Base-by-base conservation (phyloP, 805 yeast genomes). In the Yarrowia osloensis region DNA sequence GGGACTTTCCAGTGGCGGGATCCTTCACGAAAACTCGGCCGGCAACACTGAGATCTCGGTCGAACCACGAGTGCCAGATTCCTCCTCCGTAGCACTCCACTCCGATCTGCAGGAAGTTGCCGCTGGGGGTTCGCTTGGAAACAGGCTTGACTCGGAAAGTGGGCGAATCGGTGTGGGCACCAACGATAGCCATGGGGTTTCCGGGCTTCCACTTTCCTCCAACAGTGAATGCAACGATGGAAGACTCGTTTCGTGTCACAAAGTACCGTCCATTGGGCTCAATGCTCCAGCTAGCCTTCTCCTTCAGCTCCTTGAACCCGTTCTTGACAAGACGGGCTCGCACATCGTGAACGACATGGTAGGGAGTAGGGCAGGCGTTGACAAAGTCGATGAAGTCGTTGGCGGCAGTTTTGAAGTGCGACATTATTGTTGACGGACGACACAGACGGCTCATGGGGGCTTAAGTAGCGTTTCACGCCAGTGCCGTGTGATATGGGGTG, bases 131-230 rank as follows among this genome's bases (percentile, higher is more conserved):
- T 71, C 84, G 85, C 74, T 87, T 86, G 26, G 97, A 89, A 33
- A 89, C 81, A 13, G 99, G 99, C 78, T 94, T 95, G 71, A 94
- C 85, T n/a, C 96, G 84, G 70, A 94, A 81, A 35, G 91, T 86
- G 12, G 98, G 98, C 4, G 97, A 90, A 77, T 94, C 99, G 0
- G 98, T 93, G 77, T 94, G 99, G 1, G 97, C 97, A 19, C 98
- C 99, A 39, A 93, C 89, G 65, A 95, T 87, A 5, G 98, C 86
- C 69, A 92, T 81, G 11, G 97, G 94, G 70, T 88, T 86, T 12
- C 97, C 97, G 3, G 89, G 87, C 65, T 76, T 73, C 86, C 89
- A 90, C 57, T 85, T 74, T 1, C 82, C 82, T 40, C 97, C 97
- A 21, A 91, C 88, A 1, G 87, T 84, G 77, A 94, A 93, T 0